Base-by-base conservation (phyloP, 2,329 filamentous ascomycete species). In the Talaromyces marneffei region DNA sequence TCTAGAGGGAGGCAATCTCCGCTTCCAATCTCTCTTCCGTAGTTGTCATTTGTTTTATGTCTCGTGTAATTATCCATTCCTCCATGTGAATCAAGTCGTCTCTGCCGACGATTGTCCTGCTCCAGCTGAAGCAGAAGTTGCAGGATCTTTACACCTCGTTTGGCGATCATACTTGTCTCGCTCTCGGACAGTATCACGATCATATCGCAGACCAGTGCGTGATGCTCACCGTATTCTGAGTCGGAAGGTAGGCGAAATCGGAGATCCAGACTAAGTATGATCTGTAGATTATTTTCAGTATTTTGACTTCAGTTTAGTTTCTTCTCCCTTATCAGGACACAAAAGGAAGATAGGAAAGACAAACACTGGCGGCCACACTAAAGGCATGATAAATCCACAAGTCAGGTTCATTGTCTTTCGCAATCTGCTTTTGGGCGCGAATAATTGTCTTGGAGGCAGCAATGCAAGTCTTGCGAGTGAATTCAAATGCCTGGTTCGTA, bases 301-400 rank as follows among this genome's bases (percentile, higher is more conserved):
- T 7, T 7, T 9, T 33, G 29, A 33, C 4, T 35, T 35, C 14
- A 8, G 14, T 35, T 35, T 35, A 3, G 4, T 4, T 31, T 31
- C 4, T 31, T 14, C 12, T 18, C 16, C 16, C 37, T 40, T 40
- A 40, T 14, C 37, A 5, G 5, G 6, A 52, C 10, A 18, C 4
- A 33, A 20, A 29, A 50, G 33, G 20, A 18, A 37, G 3, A 23
- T 3, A 29, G 20, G 6, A 59, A 48, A 23, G 9, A 61, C 62
- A 54, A 59, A 69, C 68, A 65, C 68, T 66, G n/a, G 75, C 75
- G 18, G 75, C 73, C 1, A 78, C 73, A n/a, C 70, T 70, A 57
- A 78, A 78, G 7, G 75, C 74, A 62, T 78, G 74, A 37, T 77
- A 70, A 31, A 78, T 76, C 77, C 77, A 79, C 59, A 77, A 69